phyloP scores from a whole-genome alignment of 495 filamentous ascomycete species.

The Hypoxylon intermedium region DNA sequence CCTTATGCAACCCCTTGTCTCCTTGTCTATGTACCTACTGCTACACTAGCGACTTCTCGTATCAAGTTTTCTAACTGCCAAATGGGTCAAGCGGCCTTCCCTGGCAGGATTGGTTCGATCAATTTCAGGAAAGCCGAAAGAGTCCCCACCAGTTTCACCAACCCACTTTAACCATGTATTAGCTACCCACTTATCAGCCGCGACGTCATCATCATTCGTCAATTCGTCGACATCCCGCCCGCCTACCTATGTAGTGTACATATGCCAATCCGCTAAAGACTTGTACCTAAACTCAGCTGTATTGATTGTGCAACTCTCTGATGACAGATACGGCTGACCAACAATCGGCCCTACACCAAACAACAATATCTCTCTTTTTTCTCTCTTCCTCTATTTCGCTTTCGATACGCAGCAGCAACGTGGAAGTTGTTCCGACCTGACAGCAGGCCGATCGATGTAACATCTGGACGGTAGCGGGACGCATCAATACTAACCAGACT shows the following conservation, averaged over 20 bases:
- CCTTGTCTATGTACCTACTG: too few relatives aligned
- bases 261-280: slow-evolving; percentile 19
- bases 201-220: slow-evolving; percentile 41
- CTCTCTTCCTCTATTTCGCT: not conserved
- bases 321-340: slow-evolving; percentile 16
- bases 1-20: too few relatives aligned
- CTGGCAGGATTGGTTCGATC: slow-evolving; percentile 12
- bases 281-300: too few relatives aligned
- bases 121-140: slow-evolving; percentile 26
- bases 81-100: slow-evolving; percentile 27
- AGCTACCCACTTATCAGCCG: slow-evolving; percentile 35
- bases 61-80: slow-evolving; percentile 38
- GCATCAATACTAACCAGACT: too few relatives aligned
- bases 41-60: slow-evolving; percentile 34
- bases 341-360: slow-evolving; percentile 24
- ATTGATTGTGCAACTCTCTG: too few relatives aligned
- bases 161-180: slow-evolving; percentile 20
- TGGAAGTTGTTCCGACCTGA: too few relatives aligned
- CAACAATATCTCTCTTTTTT: slow-evolving; percentile 6
- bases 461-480: not conserved
- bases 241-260: too few relatives aligned
- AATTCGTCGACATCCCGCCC: slow-evolving; percentile 37
- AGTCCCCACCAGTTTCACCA: slow-evolving; percentile 28
- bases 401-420: too few relatives aligned
- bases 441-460: too few relatives aligned